Conservation (phyloP, 208 protist genomes). For the Wallacemonas sp. region DNA sequence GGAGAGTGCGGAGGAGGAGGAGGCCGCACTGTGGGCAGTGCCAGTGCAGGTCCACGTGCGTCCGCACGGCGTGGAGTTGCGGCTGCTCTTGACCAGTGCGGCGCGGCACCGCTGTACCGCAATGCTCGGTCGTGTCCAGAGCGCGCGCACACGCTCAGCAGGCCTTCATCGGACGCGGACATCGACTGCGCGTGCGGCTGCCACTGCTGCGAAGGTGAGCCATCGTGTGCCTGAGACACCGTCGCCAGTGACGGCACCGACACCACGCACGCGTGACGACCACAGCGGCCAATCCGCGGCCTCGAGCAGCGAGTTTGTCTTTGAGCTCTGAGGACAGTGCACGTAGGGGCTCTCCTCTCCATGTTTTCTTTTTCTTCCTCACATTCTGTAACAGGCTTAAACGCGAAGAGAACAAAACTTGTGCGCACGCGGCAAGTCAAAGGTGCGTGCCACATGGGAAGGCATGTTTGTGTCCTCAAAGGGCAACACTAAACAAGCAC, state of each 20-base stretch:
- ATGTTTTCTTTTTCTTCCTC: slow-evolving; percentile 11
- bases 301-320: slow-evolving; percentile 1
- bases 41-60: slow-evolving; percentile 34
- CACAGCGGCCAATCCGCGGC: neutral
- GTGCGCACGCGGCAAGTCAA: too few species aligned
- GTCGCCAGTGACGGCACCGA: too few species aligned
- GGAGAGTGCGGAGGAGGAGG: neutral
- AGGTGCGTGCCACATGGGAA: too few species aligned
- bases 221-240: too few species aligned
- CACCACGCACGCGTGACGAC: neutral
- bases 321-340: neutral
- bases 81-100: slow-evolving; percentile 34
- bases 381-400: neutral
- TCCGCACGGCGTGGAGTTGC: slow-evolving; percentile 27
- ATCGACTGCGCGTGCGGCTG: too few species aligned
- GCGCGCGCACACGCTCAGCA: neutral
- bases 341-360: slow-evolving; percentile 1
- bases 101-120: slow-evolving; percentile 46
- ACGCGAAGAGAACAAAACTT: too few species aligned
- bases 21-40: slow-evolving; percentile 25
- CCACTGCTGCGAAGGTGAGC: too few species aligned
- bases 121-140: slow-evolving; percentile 50
- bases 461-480: too few species aligned
- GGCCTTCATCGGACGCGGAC: neutral
- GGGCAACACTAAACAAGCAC: too few species aligned